A percentile compares a stretch with the other conserved stretches of the same genome.
Conservation (phyloP, 805 yeast species). For the Ogataea chonburiensis region DNA sequence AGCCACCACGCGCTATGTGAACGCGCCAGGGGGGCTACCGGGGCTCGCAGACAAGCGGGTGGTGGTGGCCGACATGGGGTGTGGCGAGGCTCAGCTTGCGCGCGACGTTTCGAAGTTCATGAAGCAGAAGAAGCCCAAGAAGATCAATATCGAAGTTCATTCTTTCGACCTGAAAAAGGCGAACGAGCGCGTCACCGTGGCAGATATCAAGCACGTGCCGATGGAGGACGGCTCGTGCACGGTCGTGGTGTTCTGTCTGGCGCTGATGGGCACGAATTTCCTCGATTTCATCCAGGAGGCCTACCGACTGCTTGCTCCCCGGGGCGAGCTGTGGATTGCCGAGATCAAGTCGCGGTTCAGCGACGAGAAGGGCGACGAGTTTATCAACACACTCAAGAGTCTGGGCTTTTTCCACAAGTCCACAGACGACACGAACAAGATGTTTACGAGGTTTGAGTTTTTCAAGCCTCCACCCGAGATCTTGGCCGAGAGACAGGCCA, state of each 20-base stretch:
- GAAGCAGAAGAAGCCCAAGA: slow-evolving; percentile 32
- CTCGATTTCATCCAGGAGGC: slow-evolving; percentile 91
- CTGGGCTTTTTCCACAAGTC: slow-evolving; percentile 84
- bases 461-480: slow-evolving; percentile 79
- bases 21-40: slow-evolving; percentile 96
- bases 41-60: slow-evolving; percentile 60
- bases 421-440: slow-evolving; percentile 84
- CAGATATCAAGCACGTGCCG: slow-evolving; percentile 91
- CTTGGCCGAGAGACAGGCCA: slow-evolving; percentile 58
- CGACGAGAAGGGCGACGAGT: slow-evolving; percentile 75
- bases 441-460: slow-evolving; percentile 94
- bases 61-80: slow-evolving; percentile 97
- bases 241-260: slow-evolving; percentile 88
- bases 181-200: slow-evolving; percentile 92
- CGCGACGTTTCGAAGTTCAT: slow-evolving; percentile 56
- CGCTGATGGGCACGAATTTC: slow-evolving; percentile 97
- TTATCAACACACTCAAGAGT: slow-evolving; percentile 71
- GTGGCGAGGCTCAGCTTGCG: slow-evolving; percentile 94
- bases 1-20: slow-evolving; percentile 58
- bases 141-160: slow-evolving; percentile 62
- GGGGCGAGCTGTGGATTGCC: slow-evolving; percentile 96
- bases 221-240: slow-evolving; percentile 74
- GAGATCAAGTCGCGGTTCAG: slow-evolving; percentile 91
- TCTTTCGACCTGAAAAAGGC: slow-evolving; percentile 88
- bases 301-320: slow-evolving; percentile 76